Evolutionary conservation across 140 eudicot genomes (phyloP).

Genomic region (Bidens hawaiensis): DNA sequence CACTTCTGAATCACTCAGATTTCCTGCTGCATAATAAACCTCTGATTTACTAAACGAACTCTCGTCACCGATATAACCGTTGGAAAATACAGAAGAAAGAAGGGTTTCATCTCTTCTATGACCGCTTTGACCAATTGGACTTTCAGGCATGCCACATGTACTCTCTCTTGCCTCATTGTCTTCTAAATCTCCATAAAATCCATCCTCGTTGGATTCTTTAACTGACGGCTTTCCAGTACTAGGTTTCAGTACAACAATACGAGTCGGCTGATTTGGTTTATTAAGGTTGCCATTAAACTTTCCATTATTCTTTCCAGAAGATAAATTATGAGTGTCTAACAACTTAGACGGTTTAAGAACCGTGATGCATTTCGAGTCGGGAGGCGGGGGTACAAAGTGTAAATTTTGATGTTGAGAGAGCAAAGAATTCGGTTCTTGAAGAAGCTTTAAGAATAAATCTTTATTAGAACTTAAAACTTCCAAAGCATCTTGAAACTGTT

Average conservation of each 20-base stretch:
- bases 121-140: constrained; percentile 44
- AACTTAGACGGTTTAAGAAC: constrained; percentile 83
- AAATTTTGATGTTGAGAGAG: constrained; percentile 46
- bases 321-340: constrained; percentile 36
- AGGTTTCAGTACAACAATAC: constrained; percentile 91
- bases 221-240: constrained; percentile 49
- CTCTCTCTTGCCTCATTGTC: constrained; percentile 53
- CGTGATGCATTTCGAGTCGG: constrained; percentile 84
- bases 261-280: constrained; percentile 79
- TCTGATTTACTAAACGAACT: constrained; percentile 90
- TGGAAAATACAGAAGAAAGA: constrained; percentile 66
- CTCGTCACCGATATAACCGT: constrained; percentile 86
- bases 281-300: constrained; percentile 41
- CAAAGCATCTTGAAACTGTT: constrained; percentile 83
- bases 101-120: constrained; percentile 72
- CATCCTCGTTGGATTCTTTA: constrained; percentile 35
- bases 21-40: constrained; percentile 64
- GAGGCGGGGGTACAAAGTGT: constrained; percentile 53
- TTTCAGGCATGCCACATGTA: constrained; percentile 44
- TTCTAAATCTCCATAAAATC: constrained; percentile 46
- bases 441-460: constrained; percentile 67
- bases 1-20: constrained; percentile 84
- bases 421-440: constrained; percentile 77
- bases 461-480: constrained; percentile 74
- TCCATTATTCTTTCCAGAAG: constrained; percentile 34